These are phyloP conservation scores for Neurospora intermedia DNA, from an alignment of 495 filamentous ascomycete genomes.

Conservation along the genomic window DNA sequence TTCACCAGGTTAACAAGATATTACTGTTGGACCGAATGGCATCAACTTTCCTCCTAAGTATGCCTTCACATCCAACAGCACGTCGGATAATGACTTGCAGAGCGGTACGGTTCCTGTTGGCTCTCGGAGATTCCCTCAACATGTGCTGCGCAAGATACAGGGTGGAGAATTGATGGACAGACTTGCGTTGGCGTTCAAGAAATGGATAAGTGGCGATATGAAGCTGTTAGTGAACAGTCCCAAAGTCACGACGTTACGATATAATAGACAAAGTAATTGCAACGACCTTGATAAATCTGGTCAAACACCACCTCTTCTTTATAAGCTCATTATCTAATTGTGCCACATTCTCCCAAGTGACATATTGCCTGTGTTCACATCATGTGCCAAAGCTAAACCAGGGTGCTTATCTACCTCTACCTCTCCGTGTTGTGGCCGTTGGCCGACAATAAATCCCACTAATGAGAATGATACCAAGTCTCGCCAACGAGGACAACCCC, in stretches of 20 bases:
- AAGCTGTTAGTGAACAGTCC: not conserved
- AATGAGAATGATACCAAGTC: no score
- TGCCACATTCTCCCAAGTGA: not conserved
- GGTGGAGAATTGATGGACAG: not conserved
- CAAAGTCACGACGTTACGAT: not conserved
- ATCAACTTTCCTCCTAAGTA: not conserved
- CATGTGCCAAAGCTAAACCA: not conserved
- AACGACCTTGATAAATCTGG: not conserved
- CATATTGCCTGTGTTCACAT: not conserved
- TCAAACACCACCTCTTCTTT: no score
- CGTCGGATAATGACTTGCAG: not conserved
- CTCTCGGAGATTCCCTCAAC: not conserved
- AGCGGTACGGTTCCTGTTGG: not conserved
- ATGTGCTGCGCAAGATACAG: not conserved
- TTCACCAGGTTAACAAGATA: not conserved
- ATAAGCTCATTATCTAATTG: not conserved
- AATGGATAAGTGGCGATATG: not conserved
- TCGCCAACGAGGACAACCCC: no score
- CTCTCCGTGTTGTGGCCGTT: not conserved
- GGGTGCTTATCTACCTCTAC: not conserved
- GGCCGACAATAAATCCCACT: no score
- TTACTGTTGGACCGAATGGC: not conserved
- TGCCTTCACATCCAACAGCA: not conserved
- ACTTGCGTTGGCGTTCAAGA: not conserved
- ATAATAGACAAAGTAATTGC: not conserved